A percentile compares a stretch with the other conserved stretches of the same genome.
phyloP scores from a whole-genome alignment of 2,329 filamentous ascomycete species.

The Ceratocystis cubensis region DNA sequence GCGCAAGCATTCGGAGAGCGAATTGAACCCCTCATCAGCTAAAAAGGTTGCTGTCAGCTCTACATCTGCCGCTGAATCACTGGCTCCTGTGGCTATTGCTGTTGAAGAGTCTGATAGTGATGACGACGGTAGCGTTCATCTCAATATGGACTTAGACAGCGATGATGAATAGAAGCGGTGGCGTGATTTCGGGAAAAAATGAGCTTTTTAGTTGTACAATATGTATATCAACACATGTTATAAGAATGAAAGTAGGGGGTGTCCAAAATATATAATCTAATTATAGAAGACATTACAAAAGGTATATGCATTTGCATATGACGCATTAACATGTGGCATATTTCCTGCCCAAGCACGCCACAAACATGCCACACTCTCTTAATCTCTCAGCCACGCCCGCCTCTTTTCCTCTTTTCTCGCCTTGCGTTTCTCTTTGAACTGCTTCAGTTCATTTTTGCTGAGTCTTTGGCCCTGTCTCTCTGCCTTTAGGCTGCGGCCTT shows the following conservation, averaged over 20 bases:
- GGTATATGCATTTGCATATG: no score
- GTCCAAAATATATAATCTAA: slow-evolving; percentile 6
- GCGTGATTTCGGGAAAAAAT: not conserved
- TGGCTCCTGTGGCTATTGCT: slow-evolving; percentile 22
- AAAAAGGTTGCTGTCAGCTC: slow-evolving; percentile 26
- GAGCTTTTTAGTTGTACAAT: not conserved
- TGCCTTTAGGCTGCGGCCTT: slow-evolving; percentile 80
- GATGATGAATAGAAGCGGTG: slow-evolving; percentile 29
- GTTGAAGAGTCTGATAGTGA: slow-evolving; percentile 31
- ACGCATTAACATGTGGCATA: no score
- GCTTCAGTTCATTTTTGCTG: slow-evolving; percentile 73
- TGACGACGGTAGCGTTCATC: slow-evolving; percentile 43
- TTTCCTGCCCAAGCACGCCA: not conserved
- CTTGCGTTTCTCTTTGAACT: slow-evolving; percentile 78
- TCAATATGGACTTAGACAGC: slow-evolving; percentile 48
- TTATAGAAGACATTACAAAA: not conserved
- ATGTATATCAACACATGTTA: not conserved
- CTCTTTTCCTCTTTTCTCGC: slow-evolving; percentile 91
- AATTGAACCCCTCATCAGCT: slow-evolving; percentile 27
- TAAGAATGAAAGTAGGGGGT: not conserved
- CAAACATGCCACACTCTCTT: slow-evolving; percentile 26
- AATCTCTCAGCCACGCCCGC: slow-evolving; percentile 80
- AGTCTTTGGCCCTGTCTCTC: slow-evolving; percentile 78
- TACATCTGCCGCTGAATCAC: slow-evolving; percentile 14
- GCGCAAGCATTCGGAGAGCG: slow-evolving; percentile 31